phyloP scores from a whole-genome alignment of 2,329 filamentous ascomycete genomes.

The Neurospora sp. region DNA sequence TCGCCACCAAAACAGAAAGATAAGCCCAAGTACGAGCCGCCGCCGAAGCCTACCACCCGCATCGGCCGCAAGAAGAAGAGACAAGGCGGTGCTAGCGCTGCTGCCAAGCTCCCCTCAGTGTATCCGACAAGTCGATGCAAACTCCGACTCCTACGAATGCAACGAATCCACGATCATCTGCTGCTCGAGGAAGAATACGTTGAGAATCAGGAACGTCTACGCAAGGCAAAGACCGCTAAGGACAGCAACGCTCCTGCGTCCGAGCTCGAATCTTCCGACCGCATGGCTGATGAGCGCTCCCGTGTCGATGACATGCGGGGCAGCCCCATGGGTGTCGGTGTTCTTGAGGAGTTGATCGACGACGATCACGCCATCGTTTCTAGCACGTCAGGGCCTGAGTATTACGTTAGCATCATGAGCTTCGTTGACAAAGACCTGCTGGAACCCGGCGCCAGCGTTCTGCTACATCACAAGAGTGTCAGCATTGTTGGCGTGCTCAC shows the following conservation, averaged over 20 bases:
- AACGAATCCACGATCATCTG: constrained; percentile 94
- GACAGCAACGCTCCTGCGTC: constrained; percentile 54
- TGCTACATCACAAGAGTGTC: constrained; percentile 95
- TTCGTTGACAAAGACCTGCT: constrained; percentile 98
- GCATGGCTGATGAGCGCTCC: constrained; percentile 88
- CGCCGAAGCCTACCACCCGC: constrained; percentile 90
- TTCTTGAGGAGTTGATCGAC: constrained; percentile 96
- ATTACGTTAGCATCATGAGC: constrained; percentile 99
- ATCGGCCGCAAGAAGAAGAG: constrained; percentile 99
- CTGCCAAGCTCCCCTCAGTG: constrained; percentile 87
- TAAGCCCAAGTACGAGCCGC: constrained; percentile 99
- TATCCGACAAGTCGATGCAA: constrained; percentile 97
- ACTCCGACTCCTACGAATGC: constrained; percentile 92
- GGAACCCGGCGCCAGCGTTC: constrained; percentile 88
- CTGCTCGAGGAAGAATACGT: constrained; percentile 97
- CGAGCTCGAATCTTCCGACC: constrained; percentile 68
- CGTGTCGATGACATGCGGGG: constrained; percentile 97
- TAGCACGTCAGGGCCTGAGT: constrained; percentile 92
- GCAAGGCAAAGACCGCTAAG: constrained; percentile 80
- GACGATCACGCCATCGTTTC: constrained; percentile 98
- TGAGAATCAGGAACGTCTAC: constrained; percentile 92
- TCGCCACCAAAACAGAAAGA: constrained; percentile 62
- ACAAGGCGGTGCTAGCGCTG: constrained; percentile 82
- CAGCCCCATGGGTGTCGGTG: constrained; percentile 96
- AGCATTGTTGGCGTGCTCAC: constrained; percentile 96